phyloP scores from a whole-genome alignment of 2,329 filamentous ascomycete genomes.

The Ophiocordyceps robertsii region DNA sequence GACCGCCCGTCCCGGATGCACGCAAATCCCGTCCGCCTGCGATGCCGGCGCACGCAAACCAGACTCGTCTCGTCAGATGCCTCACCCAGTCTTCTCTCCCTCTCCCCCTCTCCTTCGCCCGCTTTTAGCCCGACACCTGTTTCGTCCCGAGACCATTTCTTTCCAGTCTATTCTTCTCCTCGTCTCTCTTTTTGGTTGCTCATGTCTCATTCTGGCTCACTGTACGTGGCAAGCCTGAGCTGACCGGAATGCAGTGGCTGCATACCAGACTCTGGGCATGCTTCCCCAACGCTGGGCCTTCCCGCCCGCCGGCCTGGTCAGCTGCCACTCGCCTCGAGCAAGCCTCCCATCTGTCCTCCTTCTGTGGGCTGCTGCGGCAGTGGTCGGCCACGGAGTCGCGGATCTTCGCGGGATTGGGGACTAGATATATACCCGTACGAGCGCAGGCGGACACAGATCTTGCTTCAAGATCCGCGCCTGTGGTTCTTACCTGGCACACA shows the following conservation, averaged over 20 bases:
- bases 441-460: not conserved
- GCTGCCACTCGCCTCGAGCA: not conserved
- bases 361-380: not conserved
- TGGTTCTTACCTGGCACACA: not conserved
- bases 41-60: too few species aligned
- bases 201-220: constrained; percentile 5
- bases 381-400: not conserved
- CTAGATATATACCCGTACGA: not conserved
- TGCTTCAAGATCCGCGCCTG: not conserved
- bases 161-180: not conserved
- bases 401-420: not conserved
- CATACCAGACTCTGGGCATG: constrained; percentile 5
- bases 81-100: not conserved
- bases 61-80: too few species aligned
- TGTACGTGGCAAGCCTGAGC: constrained; percentile 1
- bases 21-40: too few species aligned
- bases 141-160: not conserved
- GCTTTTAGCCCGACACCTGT: not conserved
- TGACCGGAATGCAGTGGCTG: constrained; percentile 5
- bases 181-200: not conserved
- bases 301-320: not conserved
- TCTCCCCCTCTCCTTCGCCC: not conserved
- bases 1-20: too few species aligned
- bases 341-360: not conserved
- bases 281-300: not conserved